Base-by-base conservation (phyloP, 441 rosid genomes). In the Pelargonium citronellum region DNA sequence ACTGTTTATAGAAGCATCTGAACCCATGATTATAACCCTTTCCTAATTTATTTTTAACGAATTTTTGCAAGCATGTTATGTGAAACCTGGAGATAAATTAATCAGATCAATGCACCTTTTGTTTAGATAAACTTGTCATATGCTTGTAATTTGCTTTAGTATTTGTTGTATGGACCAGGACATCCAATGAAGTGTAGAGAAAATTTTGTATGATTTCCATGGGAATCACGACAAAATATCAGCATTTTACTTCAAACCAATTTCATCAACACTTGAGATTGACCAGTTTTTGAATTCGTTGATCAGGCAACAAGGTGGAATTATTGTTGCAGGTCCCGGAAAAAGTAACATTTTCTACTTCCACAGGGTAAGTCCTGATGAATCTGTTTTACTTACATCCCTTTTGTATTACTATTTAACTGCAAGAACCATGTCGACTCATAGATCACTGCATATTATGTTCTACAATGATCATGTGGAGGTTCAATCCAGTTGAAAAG, bases 241-340 rank as follows among this genome's bases (percentile, higher is more conserved):
- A 53, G 20, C 60, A 15, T 16, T 53, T n/a, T 53, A 53, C 60
- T 53, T n/a, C 15, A 49, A 15, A 53, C 8, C 60, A 53, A 16
- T 53, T 53, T 5, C 60, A 2, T 53, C 7, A 4, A 10, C 0
- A 16, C 44, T 20, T 64, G 34, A 74, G 53, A 27, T 27, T 34
- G 47, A 53, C 60, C 60, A 53, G 13, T 19, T 53, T 15, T 53
- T 16, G 60, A 53, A 41, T 81, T 67, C 24, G 22, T 78, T 69
- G 66, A 70, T 76, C 89, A 94, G 99, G 97, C 87, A 84, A 84
- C 96, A 91, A 78, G 99, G 99, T 53, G 99, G 99, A 69, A 84
- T 91, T 75, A 73, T 94, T 72, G 91, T 94, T 73, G 96, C 95
- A 71, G 97, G 99, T 19, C 95, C 96, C 66, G 97, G 97, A 19